Evolutionary conservation across 306 rosid species (phyloP).

Genomic region (Abrus precatorius): DNA sequence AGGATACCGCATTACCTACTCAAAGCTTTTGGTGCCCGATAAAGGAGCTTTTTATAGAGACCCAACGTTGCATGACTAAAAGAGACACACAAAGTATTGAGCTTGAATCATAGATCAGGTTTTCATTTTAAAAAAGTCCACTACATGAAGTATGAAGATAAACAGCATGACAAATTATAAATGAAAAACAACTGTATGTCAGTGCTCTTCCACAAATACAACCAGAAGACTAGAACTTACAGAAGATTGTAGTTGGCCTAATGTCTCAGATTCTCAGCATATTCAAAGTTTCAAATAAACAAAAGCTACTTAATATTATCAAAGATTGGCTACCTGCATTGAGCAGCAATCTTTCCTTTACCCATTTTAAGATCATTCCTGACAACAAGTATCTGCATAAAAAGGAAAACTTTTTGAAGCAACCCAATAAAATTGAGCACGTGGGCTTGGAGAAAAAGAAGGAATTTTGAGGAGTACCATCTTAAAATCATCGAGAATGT

Average conservation of each 20-base stretch:
- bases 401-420: slow-evolving; percentile 7
- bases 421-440: slow-evolving; percentile 25
- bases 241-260: slow-evolving; percentile 5
- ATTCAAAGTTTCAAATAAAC: slow-evolving; percentile 16
- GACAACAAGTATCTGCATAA: slow-evolving; percentile 80
- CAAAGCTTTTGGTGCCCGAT: slow-evolving; percentile 88
- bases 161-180: slow-evolving; percentile 8
- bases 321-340: slow-evolving; percentile 75
- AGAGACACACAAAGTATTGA: slow-evolving; percentile 33
- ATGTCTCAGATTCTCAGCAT: not conserved
- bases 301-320: not conserved
- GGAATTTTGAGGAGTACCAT: slow-evolving; percentile 61
- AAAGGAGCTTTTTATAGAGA: slow-evolving; percentile 84
- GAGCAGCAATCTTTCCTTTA: slow-evolving; percentile 97
- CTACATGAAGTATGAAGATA: slow-evolving; percentile 7
- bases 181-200: slow-evolving; percentile 1
- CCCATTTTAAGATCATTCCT: slow-evolving; percentile 99
- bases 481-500: slow-evolving; percentile 80
- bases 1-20: slow-evolving; percentile 59
- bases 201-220: not conserved
- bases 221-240: not conserved
- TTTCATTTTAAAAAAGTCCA: not conserved
- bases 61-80: slow-evolving; percentile 93
- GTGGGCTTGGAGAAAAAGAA: slow-evolving; percentile 1
- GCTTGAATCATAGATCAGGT: slow-evolving; percentile 13